Base-by-base conservation (phyloP, 2,329 filamentous ascomycete genomes). In the Cercospora nicotianae region DNA sequence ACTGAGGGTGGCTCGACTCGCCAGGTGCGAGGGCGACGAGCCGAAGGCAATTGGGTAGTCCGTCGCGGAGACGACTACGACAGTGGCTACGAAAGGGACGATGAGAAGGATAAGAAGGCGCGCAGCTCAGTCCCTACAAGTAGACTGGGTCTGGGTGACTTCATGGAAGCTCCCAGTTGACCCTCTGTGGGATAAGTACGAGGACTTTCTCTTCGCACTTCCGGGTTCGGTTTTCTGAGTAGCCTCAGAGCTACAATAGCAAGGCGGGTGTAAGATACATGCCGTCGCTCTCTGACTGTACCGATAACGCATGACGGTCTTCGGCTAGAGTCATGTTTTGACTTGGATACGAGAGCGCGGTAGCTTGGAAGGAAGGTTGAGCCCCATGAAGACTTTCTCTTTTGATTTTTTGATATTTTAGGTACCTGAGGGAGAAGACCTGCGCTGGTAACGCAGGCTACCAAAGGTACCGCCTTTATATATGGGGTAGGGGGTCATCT, bases 401-500 rank as follows among this genome's bases (percentile, higher is more conserved):
- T 30, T 3, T 26, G 23, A 7, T 3, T 36, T n/a, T 1, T 16
- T 55, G n/a, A n/a, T 55, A n/a, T n/a, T 12, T 55, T 30, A 57
- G 51, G 26, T 31, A 28, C 28, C 26, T 28, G 28, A 57, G 26
- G 51, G 26, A 57, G 60, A 60, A 60, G 58, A 23, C 18, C 58
- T 60, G 30, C n/a, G 20, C 20, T 57, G 26, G 18, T 60, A 16
- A 3, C 8, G 58, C 33, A 60, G 58, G 58, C 58, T 39, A 60
- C 20, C 33, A 42, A 42, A 8, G 58, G 33, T 60, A 10, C 33
- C 33, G 58, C 58, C 58, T 60, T 16, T 20, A 33, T 39, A 26
- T 42, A n/a, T 60, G 30, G n/a, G 20, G n/a, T 42, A 60, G 58
- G 33, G 58, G 58, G n/a, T 45, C 58, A 60, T 60, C 36, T 33